These are phyloP conservation scores for Fusarium globosum DNA, from an alignment of 2,329 filamentous ascomycete species.

Conservation along the genomic window DNA sequence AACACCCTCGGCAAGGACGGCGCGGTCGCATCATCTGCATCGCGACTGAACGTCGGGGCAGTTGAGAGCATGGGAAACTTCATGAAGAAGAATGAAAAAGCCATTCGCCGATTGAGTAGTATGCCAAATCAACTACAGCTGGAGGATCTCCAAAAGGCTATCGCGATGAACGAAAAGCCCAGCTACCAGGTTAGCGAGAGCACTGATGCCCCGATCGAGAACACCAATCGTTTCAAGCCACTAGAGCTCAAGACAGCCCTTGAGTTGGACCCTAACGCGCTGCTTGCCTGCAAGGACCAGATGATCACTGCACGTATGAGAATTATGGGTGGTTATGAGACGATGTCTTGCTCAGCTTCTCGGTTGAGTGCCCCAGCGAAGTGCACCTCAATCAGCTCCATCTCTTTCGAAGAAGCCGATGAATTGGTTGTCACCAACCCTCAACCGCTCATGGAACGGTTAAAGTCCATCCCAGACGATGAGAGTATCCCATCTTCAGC, in stretches of 20 bases:
- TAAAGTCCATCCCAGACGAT: background rate
- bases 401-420: fast-evolving
- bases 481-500: background rate
- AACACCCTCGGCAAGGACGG: background rate
- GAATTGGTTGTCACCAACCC: background rate
- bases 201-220: too few relatives aligned
- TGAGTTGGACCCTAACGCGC: background rate
- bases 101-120: conserved; percentile 25
- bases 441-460: background rate
- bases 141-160: background rate
- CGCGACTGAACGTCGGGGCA: conserved; percentile 5
- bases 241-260: fast-evolving
- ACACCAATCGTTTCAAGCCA: too few relatives aligned
- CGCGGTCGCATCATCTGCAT: conserved; percentile 2
- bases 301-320: background rate
- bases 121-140: conserved; percentile 24
- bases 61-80: conserved; percentile 27
- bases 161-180: background rate
- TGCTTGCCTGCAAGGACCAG: background rate
- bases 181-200: too few relatives aligned
- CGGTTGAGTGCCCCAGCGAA: fast-evolving
- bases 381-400: background rate
- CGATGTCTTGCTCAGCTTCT: background rate
- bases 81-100: conserved; percentile 35
- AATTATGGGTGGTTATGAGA: conserved; percentile 1